A percentile compares a stretch with the other conserved stretches of the same genome.
phyloP scores from a whole-genome alignment of 352 stramenopile genomes.

The Phytopythium boreale region DNA sequence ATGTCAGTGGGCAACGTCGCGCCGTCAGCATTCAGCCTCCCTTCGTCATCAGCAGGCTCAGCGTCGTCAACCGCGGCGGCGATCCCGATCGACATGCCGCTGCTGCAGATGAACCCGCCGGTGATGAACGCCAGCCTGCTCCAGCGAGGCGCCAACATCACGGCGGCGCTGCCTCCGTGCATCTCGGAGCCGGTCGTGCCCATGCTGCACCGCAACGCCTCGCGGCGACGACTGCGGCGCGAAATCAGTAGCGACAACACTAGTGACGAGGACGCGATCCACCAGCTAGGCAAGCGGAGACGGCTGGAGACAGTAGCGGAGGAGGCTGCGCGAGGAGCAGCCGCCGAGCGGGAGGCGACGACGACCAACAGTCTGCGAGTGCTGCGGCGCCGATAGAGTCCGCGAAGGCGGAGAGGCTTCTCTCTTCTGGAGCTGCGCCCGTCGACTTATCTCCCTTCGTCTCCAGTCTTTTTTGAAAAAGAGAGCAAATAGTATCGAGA shows the following conservation, averaged over 20 bases:
- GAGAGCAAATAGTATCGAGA: slow-evolving; percentile 6
- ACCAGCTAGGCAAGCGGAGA: slow-evolving; percentile 52
- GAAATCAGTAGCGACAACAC: not conserved
- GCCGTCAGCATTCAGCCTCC: slow-evolving; percentile 28
- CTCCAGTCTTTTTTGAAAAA: slow-evolving; percentile 3
- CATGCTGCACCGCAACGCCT: slow-evolving; percentile 63
- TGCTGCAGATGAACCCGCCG: slow-evolving; percentile 48
- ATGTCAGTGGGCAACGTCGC: not conserved
- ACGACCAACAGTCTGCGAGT: not conserved
- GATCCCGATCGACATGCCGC: slow-evolving; percentile 30
- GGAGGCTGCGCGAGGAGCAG: not conserved
- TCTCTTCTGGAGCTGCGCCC: no score
- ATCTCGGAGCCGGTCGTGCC: slow-evolving; percentile 68
- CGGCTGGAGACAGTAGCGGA: slow-evolving; percentile 15
- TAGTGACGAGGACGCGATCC: slow-evolving; percentile 8
- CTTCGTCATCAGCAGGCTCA: slow-evolving; percentile 13
- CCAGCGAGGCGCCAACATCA: slow-evolving; percentile 42
- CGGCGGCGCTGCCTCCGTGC: slow-evolving; percentile 42
- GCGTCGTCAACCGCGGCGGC: not conserved
- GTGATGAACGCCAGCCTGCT: slow-evolving; percentile 82
- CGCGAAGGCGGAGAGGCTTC: no score
- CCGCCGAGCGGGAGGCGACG: not conserved
- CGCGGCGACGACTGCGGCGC: slow-evolving; percentile 48
- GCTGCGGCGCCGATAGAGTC: slow-evolving; percentile 2
- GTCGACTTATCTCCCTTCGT: not conserved